These are phyloP conservation scores for Funneliformis mosseae DNA, from an alignment of 192 early-diverging fungal genomes.

Conservation along the genomic window DNA sequence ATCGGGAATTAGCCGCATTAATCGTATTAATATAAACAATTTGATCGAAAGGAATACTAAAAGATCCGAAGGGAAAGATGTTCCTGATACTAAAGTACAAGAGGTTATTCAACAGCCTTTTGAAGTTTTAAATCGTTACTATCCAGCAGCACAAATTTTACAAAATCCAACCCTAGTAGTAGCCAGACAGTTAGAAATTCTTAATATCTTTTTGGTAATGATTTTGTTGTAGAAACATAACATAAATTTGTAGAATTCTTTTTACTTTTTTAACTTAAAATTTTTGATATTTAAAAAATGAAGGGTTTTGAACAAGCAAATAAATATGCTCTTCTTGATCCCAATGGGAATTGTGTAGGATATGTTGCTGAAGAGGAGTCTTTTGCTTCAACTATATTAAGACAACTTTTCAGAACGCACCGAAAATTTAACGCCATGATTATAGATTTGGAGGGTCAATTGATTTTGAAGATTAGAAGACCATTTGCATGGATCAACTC, in stretches of 20 bases:
- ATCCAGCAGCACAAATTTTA: conserved; percentile 44
- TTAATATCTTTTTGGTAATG: conserved; percentile 69
- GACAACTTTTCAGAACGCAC: conserved; percentile 76
- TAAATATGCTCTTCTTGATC: conserved; percentile 77
- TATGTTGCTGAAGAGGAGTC: conserved; percentile 78
- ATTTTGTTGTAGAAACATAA: not conserved
- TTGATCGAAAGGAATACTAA: not conserved
- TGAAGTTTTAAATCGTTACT: not conserved
- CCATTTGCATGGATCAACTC: conserved; percentile 84
- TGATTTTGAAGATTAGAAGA: conserved; percentile 65
- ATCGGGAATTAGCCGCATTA: not conserved
- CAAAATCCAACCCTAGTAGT: conserved; percentile 67
- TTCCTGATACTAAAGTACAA: not conserved
- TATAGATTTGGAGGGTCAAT: conserved; percentile 69
- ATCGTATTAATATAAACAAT: not conserved
- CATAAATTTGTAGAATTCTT: no score
- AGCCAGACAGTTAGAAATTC: conserved; percentile 79
- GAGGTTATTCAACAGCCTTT: not conserved
- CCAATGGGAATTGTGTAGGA: conserved; percentile 65
- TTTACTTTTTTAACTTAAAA: no score
- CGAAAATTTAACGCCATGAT: conserved; percentile 76
- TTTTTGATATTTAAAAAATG: not conserved
- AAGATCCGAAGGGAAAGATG: not conserved
- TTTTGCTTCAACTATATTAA: conserved; percentile 59
- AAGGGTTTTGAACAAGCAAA: conserved; percentile 86